Percentiles rank a stretch among this genome's conserved stretches.
These are phyloP conservation scores for Epipyxis sp. DNA, from an alignment of 108 stramenopile species.

Conservation along the genomic window DNA sequence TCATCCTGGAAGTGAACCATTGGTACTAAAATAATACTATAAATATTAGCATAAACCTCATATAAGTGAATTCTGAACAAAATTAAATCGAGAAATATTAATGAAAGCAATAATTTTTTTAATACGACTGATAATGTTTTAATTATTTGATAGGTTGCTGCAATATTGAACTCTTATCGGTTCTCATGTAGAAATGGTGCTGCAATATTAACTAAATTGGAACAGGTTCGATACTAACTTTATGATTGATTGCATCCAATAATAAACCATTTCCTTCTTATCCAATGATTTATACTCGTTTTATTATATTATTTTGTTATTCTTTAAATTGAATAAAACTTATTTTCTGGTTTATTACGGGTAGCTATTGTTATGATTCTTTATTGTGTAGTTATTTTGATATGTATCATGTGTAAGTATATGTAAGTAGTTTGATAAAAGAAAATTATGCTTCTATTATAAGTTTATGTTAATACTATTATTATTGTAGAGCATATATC, in stretches of 20 bases:
- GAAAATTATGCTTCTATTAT: background rate
- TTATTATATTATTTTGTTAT: no score
- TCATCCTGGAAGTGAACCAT: constrained; percentile 68
- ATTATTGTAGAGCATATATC: no score
- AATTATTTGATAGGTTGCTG: background rate
- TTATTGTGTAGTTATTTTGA: no score
- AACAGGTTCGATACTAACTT: background rate
- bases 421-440: background rate
- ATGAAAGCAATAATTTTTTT: background rate
- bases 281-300: no score
- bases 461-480: no score
- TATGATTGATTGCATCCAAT: background rate
- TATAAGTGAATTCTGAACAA: background rate
- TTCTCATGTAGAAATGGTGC: background rate
- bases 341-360: no score
- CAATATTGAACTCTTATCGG: background rate
- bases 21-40: constrained; percentile 50
- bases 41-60: background rate
- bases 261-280: background rate
- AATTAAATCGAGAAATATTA: background rate
- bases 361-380: no score
- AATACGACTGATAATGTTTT: background rate
- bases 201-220: background rate
- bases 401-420: no score
- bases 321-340: no score